phyloP scores from a whole-genome alignment of 257 asterid species.

The Osmanthus fragrans region DNA sequence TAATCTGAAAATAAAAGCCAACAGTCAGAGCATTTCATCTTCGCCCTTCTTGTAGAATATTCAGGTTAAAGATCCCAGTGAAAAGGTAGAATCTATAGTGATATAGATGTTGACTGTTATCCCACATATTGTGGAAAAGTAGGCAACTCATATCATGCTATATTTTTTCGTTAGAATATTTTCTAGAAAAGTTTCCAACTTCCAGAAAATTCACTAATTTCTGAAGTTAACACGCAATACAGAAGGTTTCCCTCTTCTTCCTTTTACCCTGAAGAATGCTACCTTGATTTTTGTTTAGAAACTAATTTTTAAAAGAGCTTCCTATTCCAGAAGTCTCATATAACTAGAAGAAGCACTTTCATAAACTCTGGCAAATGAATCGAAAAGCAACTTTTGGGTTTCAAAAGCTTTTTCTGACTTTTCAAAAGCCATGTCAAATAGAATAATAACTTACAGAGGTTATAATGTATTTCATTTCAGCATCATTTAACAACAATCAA shows the following conservation, averaged over 20 bases:
- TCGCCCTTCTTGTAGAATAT: background rate
- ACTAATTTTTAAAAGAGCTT: too few species aligned
- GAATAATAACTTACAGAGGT: too few species aligned
- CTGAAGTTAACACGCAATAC: background rate
- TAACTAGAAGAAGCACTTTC: too few species aligned
- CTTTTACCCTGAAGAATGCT: background rate
- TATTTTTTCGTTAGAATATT: background rate
- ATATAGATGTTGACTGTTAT: background rate
- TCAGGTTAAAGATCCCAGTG: background rate
- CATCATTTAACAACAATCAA: background rate
- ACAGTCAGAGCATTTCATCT: background rate
- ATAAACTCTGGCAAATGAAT: too few species aligned
- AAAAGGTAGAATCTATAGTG: background rate
- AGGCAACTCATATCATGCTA: background rate
- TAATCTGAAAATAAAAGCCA: background rate
- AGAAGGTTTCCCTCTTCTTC: background rate
- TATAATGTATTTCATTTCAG: background rate
- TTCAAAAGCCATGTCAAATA: too few species aligned
- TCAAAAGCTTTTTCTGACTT: too few species aligned
- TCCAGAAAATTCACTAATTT: background rate
- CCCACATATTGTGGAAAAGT: background rate
- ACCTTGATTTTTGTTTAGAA: too few species aligned
- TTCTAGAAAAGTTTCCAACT: background rate
- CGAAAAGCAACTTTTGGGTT: too few species aligned
- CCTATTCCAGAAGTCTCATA: too few species aligned